A percentile compares a stretch with the other conserved stretches of the same genome.
phyloP scores from a whole-genome alignment of 1,284 basidiomycete species.

The Bondarzewia mesenterica region DNA sequence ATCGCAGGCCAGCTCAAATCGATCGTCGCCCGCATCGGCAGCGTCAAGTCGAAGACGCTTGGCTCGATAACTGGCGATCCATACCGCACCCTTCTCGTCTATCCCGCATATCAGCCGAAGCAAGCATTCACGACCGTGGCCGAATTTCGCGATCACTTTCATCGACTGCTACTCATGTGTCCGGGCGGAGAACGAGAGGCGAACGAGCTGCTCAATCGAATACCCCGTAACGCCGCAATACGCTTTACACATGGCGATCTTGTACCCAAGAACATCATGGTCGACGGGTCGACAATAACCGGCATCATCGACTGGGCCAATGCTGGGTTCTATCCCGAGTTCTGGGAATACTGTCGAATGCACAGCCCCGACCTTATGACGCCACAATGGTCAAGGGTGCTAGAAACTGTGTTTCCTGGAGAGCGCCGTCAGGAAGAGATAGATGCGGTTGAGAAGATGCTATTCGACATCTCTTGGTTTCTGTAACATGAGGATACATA shows the following conservation, averaged over 20 bases:
- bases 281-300: conserved; percentile 20
- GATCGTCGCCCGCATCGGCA: conserved; percentile 6
- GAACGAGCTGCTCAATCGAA: conserved; percentile 11
- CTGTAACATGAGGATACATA: too few relatives aligned
- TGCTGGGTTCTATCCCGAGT: conserved; percentile 23
- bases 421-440: conserved; percentile 6
- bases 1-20: conserved; percentile 14
- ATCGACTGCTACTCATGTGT: neutral
- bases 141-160: conserved; percentile 2
- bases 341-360: conserved; percentile 23
- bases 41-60: neutral
- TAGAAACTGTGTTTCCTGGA: conserved; percentile 12
- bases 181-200: conserved; percentile 7
- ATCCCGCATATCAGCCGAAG: neutral
- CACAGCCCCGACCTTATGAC: conserved; percentile 15
- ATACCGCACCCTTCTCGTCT: neutral
- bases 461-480: neutral
- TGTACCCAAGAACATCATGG: conserved; percentile 20
- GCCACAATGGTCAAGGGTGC: conserved; percentile 14
- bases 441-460: neutral
- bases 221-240: conserved; percentile 14
- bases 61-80: conserved; percentile 4
- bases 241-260: conserved; percentile 21
- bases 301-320: conserved; percentile 22
- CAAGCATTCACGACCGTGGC: conserved; percentile 2